Conservation (phyloP, 768 basidiomycete genomes). For the Rhizopogon rudus region DNA sequence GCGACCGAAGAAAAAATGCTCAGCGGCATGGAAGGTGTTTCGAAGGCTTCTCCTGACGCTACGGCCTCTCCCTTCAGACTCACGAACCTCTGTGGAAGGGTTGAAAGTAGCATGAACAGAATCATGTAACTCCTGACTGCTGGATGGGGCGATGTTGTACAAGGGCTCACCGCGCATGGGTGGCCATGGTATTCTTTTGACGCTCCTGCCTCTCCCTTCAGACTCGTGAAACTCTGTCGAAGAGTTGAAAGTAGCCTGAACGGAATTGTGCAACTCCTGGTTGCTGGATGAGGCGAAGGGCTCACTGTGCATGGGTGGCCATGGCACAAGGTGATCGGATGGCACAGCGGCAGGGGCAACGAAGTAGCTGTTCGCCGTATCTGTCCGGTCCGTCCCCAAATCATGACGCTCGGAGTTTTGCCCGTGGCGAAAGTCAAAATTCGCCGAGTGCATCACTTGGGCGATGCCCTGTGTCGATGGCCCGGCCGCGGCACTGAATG, state of each 20-base stretch:
- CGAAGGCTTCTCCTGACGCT: constrained; percentile 63
- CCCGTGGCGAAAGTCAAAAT: constrained; percentile 15
- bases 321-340: constrained; percentile 24
- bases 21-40: constrained; percentile 64
- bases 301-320: constrained; percentile 38
- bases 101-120: constrained; percentile 31
- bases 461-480: constrained; percentile 26
- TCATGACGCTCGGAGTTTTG: constrained; percentile 8
- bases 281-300: constrained; percentile 31
- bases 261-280: constrained; percentile 37
- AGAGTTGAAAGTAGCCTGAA: constrained; percentile 27
- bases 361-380: neutral
- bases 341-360: constrained; percentile 1
- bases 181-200: constrained; percentile 38
- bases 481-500: constrained; percentile 15
- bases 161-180: constrained; percentile 26
- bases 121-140: constrained; percentile 37
- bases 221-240: constrained; percentile 24
- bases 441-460: constrained; percentile 31
- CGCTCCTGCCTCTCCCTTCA: constrained; percentile 52
- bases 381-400: neutral
- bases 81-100: constrained; percentile 23
- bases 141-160: constrained; percentile 28
- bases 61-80: constrained; percentile 45
- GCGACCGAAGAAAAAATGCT: constrained; percentile 67